A percentile compares a stretch with the other conserved stretches of the same genome.
phyloP scores from a whole-genome alignment of 1,284 basidiomycete species.

The Pseudozyma hubeiensis region DNA sequence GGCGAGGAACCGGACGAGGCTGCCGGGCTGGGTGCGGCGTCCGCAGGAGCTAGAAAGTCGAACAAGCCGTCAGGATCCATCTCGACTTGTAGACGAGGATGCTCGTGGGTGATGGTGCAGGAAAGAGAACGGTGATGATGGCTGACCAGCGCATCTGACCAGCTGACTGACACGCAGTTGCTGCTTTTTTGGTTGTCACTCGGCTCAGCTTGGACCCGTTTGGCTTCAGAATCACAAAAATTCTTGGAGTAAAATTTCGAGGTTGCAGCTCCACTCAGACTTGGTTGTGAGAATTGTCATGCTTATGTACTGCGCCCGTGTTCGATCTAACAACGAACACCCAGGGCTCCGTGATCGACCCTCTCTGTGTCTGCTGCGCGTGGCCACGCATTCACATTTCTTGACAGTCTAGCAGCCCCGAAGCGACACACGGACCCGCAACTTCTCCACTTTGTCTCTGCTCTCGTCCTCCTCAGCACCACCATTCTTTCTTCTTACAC shows the following conservation, averaged over 20 bases:
- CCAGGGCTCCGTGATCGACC: background rate
- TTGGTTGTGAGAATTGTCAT: background rate
- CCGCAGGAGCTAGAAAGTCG: conserved; percentile 46
- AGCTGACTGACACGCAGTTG: no score
- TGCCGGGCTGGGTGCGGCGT: conserved; percentile 29
- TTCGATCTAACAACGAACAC: background rate
- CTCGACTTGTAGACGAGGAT: background rate
- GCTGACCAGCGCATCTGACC: no score
- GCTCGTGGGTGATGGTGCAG: conserved; percentile 5
- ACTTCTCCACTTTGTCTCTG: background rate
- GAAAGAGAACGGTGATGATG: background rate
- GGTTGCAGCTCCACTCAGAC: background rate
- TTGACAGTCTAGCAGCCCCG: background rate
- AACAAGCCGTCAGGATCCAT: conserved; percentile 58
- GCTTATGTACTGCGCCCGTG: background rate
- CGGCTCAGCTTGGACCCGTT: no score
- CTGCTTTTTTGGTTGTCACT: background rate
- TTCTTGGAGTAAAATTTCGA: background rate
- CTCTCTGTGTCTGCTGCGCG: no score
- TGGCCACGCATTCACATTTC: conserved; percentile 10
- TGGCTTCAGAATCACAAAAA: no score
- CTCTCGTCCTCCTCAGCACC: conserved; percentile 2
- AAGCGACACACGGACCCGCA: conserved; percentile 27
- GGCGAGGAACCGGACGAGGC: conserved; percentile 31
- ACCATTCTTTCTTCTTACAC: background rate